Conservation (phyloP, 2,329 filamentous ascomycete genomes). For the Calonectria pseudoreteaudii region DNA sequence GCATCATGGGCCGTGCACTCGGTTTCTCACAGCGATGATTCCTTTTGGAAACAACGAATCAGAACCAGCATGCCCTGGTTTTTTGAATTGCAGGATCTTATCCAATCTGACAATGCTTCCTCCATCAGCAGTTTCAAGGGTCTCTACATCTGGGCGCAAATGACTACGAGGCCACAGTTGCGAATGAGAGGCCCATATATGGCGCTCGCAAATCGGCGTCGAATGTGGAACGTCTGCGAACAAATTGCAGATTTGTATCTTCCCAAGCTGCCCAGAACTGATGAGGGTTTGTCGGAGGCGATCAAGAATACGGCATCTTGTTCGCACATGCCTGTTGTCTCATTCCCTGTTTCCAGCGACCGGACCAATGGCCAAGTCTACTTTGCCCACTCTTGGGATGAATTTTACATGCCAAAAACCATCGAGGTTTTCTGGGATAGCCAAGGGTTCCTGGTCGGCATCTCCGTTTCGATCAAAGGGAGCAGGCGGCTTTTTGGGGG, state of each 20-base stretch:
- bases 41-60: neutral
- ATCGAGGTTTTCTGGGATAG: slow-evolving; percentile 5
- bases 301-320: neutral
- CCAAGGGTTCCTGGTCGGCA: neutral
- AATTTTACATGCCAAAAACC: neutral
- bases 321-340: neutral
- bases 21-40: neutral
- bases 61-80: slow-evolving; percentile 9
- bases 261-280: neutral
- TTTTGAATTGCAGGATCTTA: neutral
- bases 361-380: neutral
- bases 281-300: neutral
- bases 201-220: slow-evolving; percentile 9
- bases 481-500: neutral
- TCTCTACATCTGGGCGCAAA: neutral
- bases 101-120: neutral
- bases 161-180: neutral
- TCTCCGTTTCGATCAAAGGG: neutral
- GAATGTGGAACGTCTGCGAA: slow-evolving; percentile 8
- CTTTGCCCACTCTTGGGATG: neutral
- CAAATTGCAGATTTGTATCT: neutral
- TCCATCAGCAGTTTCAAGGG: neutral
- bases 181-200: neutral
- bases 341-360: neutral
- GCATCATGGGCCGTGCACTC: slow-evolving; percentile 10